Evolutionary conservation across 2,329 filamentous ascomycete genomes (phyloP), one percentile per base, ranked within the genome.

Genomic region (Apiospora marii): DNA sequence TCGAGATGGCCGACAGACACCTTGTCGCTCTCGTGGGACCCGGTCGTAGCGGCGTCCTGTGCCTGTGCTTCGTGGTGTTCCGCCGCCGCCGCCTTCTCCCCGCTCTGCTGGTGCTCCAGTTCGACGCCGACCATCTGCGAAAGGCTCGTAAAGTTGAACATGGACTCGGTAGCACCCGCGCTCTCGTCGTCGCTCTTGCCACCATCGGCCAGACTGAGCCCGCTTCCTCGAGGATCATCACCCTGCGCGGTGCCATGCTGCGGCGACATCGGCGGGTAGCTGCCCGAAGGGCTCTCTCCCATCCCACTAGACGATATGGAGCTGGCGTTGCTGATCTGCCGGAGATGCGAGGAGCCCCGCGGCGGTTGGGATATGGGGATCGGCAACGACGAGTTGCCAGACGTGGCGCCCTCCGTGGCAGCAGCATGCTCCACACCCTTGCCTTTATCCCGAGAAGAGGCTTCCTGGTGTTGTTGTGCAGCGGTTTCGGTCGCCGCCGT

Each of bases 91-190:
- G 71, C 72, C n/a, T 74, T 64, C n/a, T 74, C 68, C 61, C 84
- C 81, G 2, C 85, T 84, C 70, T 41, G 37, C 37, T 41, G 10
- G 8, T 41, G 37, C 37, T 90, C 88, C 46, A 90, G 83, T 67
- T 89, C 86, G 10, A 90, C 90, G 0, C 92, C 93, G 43, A 98
- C 93, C 81, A 97, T 94, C 74, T 94, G 93, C 1, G 94, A 93
- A 30, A 98, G 84, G 76, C 94, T 98, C 72, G 91, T 88, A 80
- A 98, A 98, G 81, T 98, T 98, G 83, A 97, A 96, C 89, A 98
- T 91, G 3, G 94, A 90, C 79, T 98, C 95, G 0, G 87, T 84
- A 67, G 87, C 84, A 67, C 87, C 87, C 5, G 85, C 78, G 71
- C 85, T 87, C 7, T 90, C 88, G 16, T 85, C 85, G 14, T 86